Percentiles rank a stretch among this genome's conserved stretches.
These are phyloP conservation scores for Astragalus glycyphyllos DNA, from an alignment of 306 rosid species.

Conservation along the genomic window DNA sequence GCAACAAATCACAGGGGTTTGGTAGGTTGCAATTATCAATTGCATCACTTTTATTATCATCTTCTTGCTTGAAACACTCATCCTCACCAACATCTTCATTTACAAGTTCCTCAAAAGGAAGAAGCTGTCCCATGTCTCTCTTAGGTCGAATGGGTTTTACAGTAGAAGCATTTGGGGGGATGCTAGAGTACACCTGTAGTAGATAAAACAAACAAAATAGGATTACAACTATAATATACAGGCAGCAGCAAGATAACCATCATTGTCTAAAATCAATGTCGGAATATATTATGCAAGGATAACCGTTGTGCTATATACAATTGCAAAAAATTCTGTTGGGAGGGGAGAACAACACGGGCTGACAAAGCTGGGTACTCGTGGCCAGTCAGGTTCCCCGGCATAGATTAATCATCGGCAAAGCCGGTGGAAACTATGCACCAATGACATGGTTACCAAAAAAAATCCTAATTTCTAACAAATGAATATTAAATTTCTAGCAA, in stretches of 20 bases:
- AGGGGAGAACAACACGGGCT: no score
- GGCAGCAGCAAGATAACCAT: conserved; percentile 28
- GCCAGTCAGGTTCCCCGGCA: no score
- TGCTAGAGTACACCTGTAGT: conserved; percentile 56
- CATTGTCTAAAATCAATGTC: conserved; percentile 26
- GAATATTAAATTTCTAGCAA: conserved; percentile 21
- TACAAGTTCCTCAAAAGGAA: conserved; percentile 76
- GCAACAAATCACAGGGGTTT: conserved; percentile 71
- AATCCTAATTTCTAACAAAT: conserved; percentile 26
- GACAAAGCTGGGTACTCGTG: no score
- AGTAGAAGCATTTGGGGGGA: conserved; percentile 60
- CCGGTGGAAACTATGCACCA: no score
- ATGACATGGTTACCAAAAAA: no score
- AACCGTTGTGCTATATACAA: conserved; percentile 10
- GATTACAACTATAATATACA: conserved; percentile 29
- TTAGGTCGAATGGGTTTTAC: conserved; percentile 49
- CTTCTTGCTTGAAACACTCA: conserved; percentile 54
- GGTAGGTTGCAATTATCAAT: conserved; percentile 58
- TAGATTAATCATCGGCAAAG: no score
- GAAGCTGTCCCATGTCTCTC: conserved; percentile 73
- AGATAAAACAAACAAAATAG: conserved; percentile 34
- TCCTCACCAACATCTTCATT: conserved; percentile 53
- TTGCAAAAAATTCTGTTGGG: no score
- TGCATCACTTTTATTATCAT: conserved; percentile 44
- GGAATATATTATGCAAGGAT: conserved; percentile 7